Evolutionary conservation across 768 basidiomycete genomes (phyloP), one percentile per base, ranked within the genome.

Genomic region (Boletus edulis): DNA sequence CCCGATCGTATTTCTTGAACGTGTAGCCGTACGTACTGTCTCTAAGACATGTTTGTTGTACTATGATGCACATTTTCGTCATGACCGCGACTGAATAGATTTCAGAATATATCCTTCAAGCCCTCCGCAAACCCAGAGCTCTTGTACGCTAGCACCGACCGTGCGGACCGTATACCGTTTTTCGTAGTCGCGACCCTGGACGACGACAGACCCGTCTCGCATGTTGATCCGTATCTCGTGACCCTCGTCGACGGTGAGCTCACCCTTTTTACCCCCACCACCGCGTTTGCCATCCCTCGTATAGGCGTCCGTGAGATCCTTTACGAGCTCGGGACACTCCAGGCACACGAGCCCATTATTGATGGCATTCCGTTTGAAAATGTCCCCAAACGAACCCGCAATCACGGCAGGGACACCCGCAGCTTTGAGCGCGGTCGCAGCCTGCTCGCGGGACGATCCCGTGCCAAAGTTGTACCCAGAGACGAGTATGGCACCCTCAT

Each of bases 401-500:
- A 99, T 81, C 52, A 99, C 94, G 47, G 97, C 77, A 5, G 94
- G 93, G 5, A 99, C 75, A 15, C 97, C 96, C 0, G 96, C 91
- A 8, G 94, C 83, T 68, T 94, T 94, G 59, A 99, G 85, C 2
- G 97, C 96, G 1, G 97, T 99, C 15, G 97, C 97, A 3, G 97
- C 97, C 69, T 99, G 97, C 73, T 99, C 97, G 51, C 97, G 86
- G 27, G 96, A 98, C 0, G 95, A 98, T 9, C 97, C 97, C 1
- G 97, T 99, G 59, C 97, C 97, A 68, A 99, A 98, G 76, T 99
- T 99, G 77, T 93, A 98, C 13, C 97, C 97, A 5, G 94, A 82
- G 11, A 95, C 86, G 24, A 99, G 82, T 54, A 98, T 74, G 13
- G 87, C 83, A 31, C 94, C 94, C 15, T 75, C 67, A 63, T 81